These are phyloP conservation scores for Nakataea oryzae DNA, from an alignment of 2,329 filamentous ascomycete genomes.

Conservation along the genomic window DNA sequence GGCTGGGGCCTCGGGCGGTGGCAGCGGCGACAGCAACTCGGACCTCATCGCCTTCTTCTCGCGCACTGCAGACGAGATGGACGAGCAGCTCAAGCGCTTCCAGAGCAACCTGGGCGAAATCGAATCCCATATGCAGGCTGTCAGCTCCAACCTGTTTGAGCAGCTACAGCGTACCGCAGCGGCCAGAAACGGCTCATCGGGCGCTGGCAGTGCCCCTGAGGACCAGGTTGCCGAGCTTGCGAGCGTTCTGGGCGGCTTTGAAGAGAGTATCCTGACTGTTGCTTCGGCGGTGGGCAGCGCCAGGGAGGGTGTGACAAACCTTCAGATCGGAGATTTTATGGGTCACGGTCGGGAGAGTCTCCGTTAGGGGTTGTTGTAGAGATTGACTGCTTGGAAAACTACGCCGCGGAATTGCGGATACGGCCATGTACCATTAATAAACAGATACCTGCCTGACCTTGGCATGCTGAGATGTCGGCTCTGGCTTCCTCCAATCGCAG, in stretches of 20 bases:
- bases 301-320: slow-evolving; percentile 49
- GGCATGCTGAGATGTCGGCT: background rate
- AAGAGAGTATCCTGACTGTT: slow-evolving; percentile 53
- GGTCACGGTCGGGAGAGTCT: slow-evolving; percentile 13
- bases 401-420: background rate
- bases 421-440: background rate
- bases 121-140: slow-evolving; percentile 51
- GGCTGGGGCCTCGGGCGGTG: slow-evolving; percentile 26
- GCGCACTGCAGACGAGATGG: slow-evolving; percentile 50
- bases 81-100: slow-evolving; percentile 44
- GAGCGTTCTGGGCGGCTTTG: slow-evolving; percentile 52
- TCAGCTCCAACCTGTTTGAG: slow-evolving; percentile 49
- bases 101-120: slow-evolving; percentile 51
- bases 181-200: slow-evolving; percentile 7
- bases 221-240: slow-evolving; percentile 41
- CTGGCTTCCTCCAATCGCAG: background rate
- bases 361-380: background rate
- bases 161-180: slow-evolving; percentile 41
- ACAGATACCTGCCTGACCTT: background rate
- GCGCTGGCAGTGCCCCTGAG: slow-evolving; percentile 25
- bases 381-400: background rate
- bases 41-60: slow-evolving; percentile 57
- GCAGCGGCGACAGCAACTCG: slow-evolving; percentile 39
- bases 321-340: slow-evolving; percentile 40
- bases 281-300: slow-evolving; percentile 48